Conservation (phyloP, 495 filamentous ascomycete species). For the Diplogelasinospora grovesii region DNA sequence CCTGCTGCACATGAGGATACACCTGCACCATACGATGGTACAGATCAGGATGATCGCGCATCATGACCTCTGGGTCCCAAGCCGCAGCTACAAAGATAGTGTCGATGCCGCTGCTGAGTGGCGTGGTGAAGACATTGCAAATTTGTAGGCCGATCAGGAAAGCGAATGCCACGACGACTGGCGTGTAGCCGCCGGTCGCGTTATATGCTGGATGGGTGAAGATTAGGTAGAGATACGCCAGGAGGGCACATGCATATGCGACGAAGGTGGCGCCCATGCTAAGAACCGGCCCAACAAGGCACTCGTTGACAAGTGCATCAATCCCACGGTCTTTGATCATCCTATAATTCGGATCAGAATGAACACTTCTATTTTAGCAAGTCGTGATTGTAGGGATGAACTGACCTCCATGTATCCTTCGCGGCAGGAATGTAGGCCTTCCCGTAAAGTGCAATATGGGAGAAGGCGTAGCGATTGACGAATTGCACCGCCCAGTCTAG, state of each 20-base stretch:
- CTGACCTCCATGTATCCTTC: conserved; percentile 74
- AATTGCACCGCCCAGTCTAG: conserved; percentile 81
- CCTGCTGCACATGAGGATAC: conserved; percentile 73
- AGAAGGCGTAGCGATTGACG: conserved; percentile 80
- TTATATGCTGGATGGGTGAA: conserved; percentile 75
- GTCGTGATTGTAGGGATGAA: neutral
- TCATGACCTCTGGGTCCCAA: conserved; percentile 83
- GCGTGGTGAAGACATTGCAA: conserved; percentile 80
- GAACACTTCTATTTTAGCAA: conserved; percentile 5
- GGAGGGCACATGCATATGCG: conserved; percentile 70
- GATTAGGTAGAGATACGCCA: conserved; percentile 78
- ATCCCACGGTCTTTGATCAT: conserved; percentile 91
- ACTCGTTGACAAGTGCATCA: conserved; percentile 84
- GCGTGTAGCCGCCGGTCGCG: conserved; percentile 46
- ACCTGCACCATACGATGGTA: conserved; percentile 68
- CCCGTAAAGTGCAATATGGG: conserved; percentile 86
- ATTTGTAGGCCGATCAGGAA: conserved; percentile 85
- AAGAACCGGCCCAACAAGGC: conserved; percentile 84
- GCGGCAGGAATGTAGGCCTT: conserved; percentile 78
- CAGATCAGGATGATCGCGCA: conserved; percentile 73
- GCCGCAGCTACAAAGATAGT: conserved; percentile 87
- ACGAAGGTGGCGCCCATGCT: conserved; percentile 81
- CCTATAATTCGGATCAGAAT: conserved; percentile 14
- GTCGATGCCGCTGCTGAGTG: conserved; percentile 61
- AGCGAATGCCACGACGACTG: conserved; percentile 71